Conservation (phyloP, 2,329 filamentous ascomycete genomes). For the Peltaster fructicola region DNA sequence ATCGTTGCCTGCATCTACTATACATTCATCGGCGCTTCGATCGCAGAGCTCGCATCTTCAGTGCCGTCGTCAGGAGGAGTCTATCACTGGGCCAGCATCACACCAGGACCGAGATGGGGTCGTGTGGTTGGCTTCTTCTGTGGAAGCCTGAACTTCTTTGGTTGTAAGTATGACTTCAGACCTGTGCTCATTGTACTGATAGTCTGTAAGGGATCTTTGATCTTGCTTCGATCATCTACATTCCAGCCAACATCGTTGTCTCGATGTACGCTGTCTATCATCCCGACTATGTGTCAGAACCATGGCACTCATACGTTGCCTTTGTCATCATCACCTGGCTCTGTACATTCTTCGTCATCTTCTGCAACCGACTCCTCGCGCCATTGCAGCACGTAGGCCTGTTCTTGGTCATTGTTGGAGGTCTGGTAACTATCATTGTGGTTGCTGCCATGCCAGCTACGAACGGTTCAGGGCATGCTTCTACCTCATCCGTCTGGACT, state of each 20-base stretch:
- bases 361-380: constrained; percentile 37
- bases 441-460: constrained; percentile 34
- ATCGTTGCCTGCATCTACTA: constrained; percentile 19
- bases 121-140: constrained; percentile 20
- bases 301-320: constrained; percentile 43
- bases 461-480: no score
- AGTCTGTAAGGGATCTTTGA: no score
- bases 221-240: constrained; percentile 39
- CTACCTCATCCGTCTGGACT: constrained; percentile 37
- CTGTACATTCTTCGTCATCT: constrained; percentile 34
- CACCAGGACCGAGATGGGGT: constrained; percentile 16
- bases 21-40: constrained; percentile 19
- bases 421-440: constrained; percentile 20
- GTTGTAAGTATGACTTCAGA: constrained; percentile 1
- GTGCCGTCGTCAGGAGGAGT: constrained; percentile 19
- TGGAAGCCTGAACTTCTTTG: constrained; percentile 33
- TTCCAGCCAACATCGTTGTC: constrained; percentile 41
- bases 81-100: constrained; percentile 21
- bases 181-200: constrained; percentile 24
- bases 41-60: constrained; percentile 17
- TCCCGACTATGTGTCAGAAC: constrained; percentile 30
- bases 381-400: constrained; percentile 37
- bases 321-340: constrained; percentile 40
- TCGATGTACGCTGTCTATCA: constrained; percentile 45
- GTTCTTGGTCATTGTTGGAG: constrained; percentile 29